Percentiles rank a stretch among this genome's conserved stretches.
phyloP scores from a whole-genome alignment of 306 rosid species.

The Vigna hirtella region DNA sequence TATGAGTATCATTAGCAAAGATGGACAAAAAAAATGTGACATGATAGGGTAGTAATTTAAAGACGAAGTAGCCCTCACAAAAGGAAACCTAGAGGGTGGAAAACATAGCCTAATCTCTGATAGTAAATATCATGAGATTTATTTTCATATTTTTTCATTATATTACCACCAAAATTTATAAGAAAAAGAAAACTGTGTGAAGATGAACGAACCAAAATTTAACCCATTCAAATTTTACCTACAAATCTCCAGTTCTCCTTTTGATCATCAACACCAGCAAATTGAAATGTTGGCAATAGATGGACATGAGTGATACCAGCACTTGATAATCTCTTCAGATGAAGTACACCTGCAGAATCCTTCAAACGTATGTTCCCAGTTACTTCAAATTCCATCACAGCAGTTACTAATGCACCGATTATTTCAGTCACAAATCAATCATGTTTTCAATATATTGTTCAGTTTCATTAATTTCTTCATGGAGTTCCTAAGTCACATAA shows the following conservation, averaged over 20 bases:
- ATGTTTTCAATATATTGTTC: background rate
- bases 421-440: slow-evolving; percentile 14
- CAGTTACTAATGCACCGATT: slow-evolving; percentile 26
- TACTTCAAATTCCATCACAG: slow-evolving; percentile 34
- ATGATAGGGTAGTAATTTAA: slow-evolving; percentile 1
- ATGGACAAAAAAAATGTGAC: background rate
- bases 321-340: slow-evolving; percentile 81
- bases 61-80: background rate
- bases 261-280: slow-evolving; percentile 87
- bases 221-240: slow-evolving; percentile 61
- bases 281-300: slow-evolving; percentile 89
- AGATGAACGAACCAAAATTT: background rate
- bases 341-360: slow-evolving; percentile 82
- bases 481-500: slow-evolving; percentile 5
- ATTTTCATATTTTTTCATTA: background rate
- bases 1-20: background rate
- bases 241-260: slow-evolving; percentile 80
- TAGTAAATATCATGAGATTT: slow-evolving; percentile 28
- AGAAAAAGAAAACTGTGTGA: background rate
- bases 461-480: background rate
- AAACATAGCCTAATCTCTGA: slow-evolving; percentile 16
- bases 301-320: slow-evolving; percentile 91
- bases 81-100: slow-evolving; percentile 10
- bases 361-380: slow-evolving; percentile 54
- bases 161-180: background rate